Evolutionary conservation across 495 filamentous ascomycete genomes (phyloP), one percentile per base, ranked within the genome.

Genomic region (Pyrenula aspistea): DNA sequence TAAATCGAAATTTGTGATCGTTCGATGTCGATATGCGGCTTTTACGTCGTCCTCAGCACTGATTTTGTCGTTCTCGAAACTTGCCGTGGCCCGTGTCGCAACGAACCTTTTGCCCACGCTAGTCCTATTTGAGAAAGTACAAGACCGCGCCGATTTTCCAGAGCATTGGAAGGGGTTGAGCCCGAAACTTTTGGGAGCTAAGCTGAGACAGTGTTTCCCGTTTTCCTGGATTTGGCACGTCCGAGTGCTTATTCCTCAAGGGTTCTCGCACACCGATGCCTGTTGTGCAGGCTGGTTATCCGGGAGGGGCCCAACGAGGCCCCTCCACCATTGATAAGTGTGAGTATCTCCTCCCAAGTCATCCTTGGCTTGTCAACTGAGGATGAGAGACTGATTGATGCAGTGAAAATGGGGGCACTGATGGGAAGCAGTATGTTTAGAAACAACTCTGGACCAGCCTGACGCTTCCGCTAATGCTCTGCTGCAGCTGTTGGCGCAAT

Each of bases 351-450:
- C 53, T 23, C 53, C 42, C 36, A 22, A n/a, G n/a, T 25, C 22
- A 42, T 25, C 49, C 21, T 53, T 24, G 12, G 3, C n/a, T 54
- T 47, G 12, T 51, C 8, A 12, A 22, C 19, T 49, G 25, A 2
- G 57, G 22, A 49, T 57, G 24, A 54, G 57, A 62, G 67, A 61
- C 75, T 68, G 61, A 55, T 51, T 11, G 23, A 50, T 58, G 56
- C 61, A 98, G 93, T 92, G 72, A 96, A 94, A 77, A 94, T 96
- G 89, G 93, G 93, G 57, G 89, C 85, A 56, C 82, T 98, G 85
- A 95, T 97, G 88, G 93, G 93, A 58, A 88, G 90, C 56, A 91
- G 92, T 96, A 86, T 56, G 90, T 80, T 36, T 54, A 42, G n/a
- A 55, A 21, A 11, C 51, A 23, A 15, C 48, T 21, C 22, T 60